These are phyloP conservation scores for Polyporus tsugae DNA, from an alignment of 1,284 basidiomycete species.

Conservation along the genomic window DNA sequence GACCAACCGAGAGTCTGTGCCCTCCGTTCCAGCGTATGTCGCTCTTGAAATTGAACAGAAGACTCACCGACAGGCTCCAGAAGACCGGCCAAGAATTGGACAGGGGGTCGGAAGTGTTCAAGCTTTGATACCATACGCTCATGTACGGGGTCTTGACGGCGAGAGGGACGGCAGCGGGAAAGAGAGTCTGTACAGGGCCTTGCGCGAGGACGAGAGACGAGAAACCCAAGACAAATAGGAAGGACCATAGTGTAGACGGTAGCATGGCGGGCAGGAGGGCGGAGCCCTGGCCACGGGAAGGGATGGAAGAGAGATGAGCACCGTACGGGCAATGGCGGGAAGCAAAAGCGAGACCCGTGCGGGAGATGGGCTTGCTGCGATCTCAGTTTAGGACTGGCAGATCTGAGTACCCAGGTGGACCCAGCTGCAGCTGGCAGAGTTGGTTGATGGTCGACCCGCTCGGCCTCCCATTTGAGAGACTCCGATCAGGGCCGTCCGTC, in stretches of 20 bases:
- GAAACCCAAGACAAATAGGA: slow-evolving; percentile 21
- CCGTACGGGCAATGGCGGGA: slow-evolving; percentile 16
- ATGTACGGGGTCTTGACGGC: slow-evolving; percentile 27
- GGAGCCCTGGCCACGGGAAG: slow-evolving; percentile 10
- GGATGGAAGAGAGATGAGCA: slow-evolving; percentile 20
- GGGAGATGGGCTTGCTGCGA: slow-evolving; percentile 2
- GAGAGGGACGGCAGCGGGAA: slow-evolving; percentile 26
- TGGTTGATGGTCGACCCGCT: background rate
- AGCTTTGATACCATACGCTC: slow-evolving; percentile 22
- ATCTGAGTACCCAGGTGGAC: background rate
- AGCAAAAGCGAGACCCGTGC: background rate
- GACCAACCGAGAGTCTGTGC: slow-evolving; percentile 28
- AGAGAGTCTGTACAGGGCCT: slow-evolving; percentile 21
- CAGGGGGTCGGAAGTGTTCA: slow-evolving; percentile 3
- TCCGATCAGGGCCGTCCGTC: background rate
- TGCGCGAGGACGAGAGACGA: slow-evolving; percentile 22
- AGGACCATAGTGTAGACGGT: slow-evolving; percentile 17
- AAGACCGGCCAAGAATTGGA: slow-evolving; percentile 21
- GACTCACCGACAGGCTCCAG: slow-evolving; percentile 16
- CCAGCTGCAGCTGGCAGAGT: no score
- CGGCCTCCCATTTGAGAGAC: background rate
- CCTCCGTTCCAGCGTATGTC: background rate
- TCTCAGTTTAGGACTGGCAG: background rate
- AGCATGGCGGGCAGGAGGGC: slow-evolving; percentile 15
- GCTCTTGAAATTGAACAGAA: background rate